Evolutionary conservation across 2,329 filamentous ascomycete species (phyloP), one percentile per base, ranked within the genome.

Genomic region (Myriosclerotinia scirpicola): DNA sequence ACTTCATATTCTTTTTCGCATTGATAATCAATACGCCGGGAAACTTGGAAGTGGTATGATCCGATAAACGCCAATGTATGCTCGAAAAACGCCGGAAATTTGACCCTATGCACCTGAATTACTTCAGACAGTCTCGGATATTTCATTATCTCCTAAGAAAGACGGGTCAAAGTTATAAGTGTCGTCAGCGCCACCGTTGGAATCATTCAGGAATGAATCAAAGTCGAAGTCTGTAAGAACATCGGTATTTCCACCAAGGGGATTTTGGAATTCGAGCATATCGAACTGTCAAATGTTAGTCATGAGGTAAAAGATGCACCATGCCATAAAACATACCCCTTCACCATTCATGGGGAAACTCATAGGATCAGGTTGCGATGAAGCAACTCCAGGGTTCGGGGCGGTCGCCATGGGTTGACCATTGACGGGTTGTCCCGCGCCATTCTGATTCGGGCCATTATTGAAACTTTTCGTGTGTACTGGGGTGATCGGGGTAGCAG

Each of bases 191-290:
- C 44, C 54, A 53, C 22, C 46, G 22, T n/a, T 53, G 46, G 63
- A 30, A 66, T 84, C 81, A 69, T 89, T 85, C 9, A 90, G 78
- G 79, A 90, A 90, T 1, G 87, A 88, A 76, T 90, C 87, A 71
- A 90, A 85, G 71, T 90, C 87, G 72, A 90, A 90, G 70, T 88
- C 87, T 72, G 85, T 86, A 58, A 90, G 79, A 46, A 89, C 86
- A 73, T 89, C 83, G 64, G 78, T 78, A 7, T 81, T 81, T 50
- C 72, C 70, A 68, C 80, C 79, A 36, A 83, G 75, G 2, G 85
- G 83, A 69, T 87, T 85, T 65, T 82, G 80, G 74, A 87, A 84
- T 66, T 84, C 84, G 77, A 88, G 81, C 52, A 73, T 73, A 50
- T 72, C 69, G 76, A 70, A 74, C 71, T 50, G 53, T 44, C 72